Conservation (phyloP, 495 filamentous ascomycete genomes). For the Penicillium bialowiezense region DNA sequence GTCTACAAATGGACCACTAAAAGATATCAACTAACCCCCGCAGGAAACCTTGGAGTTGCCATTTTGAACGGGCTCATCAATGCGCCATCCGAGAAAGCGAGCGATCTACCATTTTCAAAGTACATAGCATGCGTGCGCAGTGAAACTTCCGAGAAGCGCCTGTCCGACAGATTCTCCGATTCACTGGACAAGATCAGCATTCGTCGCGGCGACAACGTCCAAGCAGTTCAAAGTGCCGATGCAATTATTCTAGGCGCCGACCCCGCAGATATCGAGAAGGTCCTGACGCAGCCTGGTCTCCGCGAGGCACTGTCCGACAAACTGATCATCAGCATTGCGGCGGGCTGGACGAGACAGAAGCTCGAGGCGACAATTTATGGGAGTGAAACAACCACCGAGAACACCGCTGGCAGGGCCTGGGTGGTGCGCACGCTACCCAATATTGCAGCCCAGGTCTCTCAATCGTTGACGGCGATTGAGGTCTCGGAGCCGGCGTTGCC, state of each 20-base stretch:
- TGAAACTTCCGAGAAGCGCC: constrained; percentile 16
- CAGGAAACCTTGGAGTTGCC: constrained; percentile 38
- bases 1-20: not conserved
- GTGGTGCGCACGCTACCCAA: constrained; percentile 40
- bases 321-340: constrained; percentile 43
- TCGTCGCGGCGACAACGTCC: constrained; percentile 13
- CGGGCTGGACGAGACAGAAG: constrained; percentile 34
- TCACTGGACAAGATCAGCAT: constrained; percentile 16
- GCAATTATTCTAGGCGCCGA: constrained; percentile 35
- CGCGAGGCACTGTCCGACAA: constrained; percentile 24
- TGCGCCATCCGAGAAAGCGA: not conserved
- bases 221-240: constrained; percentile 19
- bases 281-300: constrained; percentile 23
- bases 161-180: constrained; percentile 14
- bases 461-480: constrained; percentile 39
- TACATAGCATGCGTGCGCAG: constrained; percentile 37
- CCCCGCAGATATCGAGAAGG: constrained; percentile 26
- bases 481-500: constrained; percentile 25
- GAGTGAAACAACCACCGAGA: constrained; percentile 10
- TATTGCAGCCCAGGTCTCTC: constrained; percentile 35
- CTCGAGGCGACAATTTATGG: constrained; percentile 31
- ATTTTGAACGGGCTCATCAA: constrained; percentile 33
- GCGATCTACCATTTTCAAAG: constrained; percentile 19
- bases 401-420: constrained; percentile 16
- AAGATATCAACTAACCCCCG: not conserved